Evolutionary conservation across 306 rosid genomes (phyloP).

Genomic region (Lupinus albus): DNA sequence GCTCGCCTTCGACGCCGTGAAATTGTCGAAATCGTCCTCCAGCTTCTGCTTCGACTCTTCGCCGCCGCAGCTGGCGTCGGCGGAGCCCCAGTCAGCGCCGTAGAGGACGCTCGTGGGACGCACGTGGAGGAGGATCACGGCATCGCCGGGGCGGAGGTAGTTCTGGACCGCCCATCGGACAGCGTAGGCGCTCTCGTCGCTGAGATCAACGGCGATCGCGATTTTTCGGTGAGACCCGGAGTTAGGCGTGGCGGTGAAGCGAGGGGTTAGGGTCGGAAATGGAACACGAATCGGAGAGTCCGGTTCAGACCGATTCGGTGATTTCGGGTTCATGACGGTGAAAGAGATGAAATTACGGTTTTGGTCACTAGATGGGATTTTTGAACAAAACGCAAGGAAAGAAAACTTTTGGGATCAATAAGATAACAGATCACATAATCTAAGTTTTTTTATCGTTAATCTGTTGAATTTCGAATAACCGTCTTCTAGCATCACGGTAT

Average conservation of each 20-base stretch:
- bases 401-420: too few species aligned
- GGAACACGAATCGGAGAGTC: slow-evolving; percentile 49
- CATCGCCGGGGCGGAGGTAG: slow-evolving; percentile 85
- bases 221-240: slow-evolving; percentile 66
- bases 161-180: slow-evolving; percentile 90
- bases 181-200: slow-evolving; percentile 91
- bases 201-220: slow-evolving; percentile 92
- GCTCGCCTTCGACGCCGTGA: slow-evolving; percentile 65
- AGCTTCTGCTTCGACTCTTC: slow-evolving; percentile 55
- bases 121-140: slow-evolving; percentile 87
- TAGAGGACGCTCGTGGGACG: slow-evolving; percentile 80
- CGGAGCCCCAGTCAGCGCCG: slow-evolving; percentile 96
- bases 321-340: slow-evolving; percentile 51
- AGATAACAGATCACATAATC: too few species aligned
- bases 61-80: slow-evolving; percentile 26
- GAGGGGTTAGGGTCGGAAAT: slow-evolving; percentile 41
- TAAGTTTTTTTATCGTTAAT: too few species aligned
- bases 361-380: slow-evolving; percentile 10
- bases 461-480: too few species aligned
- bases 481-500: too few species aligned
- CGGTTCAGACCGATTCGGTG: slow-evolving; percentile 48
- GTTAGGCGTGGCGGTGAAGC: slow-evolving; percentile 19
- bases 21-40: slow-evolving; percentile 75
- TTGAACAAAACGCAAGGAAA: too few species aligned
- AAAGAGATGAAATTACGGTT: slow-evolving; percentile 1